These are phyloP conservation scores for Zygosaccharomyces siamensis DNA, from an alignment of 805 yeast species.

Conservation along the genomic window DNA sequence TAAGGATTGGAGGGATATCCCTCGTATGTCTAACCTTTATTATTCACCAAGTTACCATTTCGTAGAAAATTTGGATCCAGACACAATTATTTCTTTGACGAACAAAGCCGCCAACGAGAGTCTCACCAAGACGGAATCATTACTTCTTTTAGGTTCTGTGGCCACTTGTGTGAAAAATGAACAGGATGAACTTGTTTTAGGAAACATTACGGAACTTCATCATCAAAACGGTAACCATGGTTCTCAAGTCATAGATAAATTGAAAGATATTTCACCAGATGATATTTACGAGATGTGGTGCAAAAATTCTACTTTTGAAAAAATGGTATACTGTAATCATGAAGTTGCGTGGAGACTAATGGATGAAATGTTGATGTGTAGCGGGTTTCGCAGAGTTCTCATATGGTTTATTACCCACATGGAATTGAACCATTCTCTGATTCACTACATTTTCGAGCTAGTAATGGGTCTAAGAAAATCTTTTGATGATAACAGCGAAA, in stretches of 20 bases:
- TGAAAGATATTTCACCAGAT: slow-evolving; percentile 41
- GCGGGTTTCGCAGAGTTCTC: slow-evolving; percentile 56
- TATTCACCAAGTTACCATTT: slow-evolving; percentile 28
- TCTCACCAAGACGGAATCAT: slow-evolving; percentile 17
- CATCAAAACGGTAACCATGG: slow-evolving; percentile 9
- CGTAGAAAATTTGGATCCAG: slow-evolving; percentile 15
- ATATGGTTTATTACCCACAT: slow-evolving; percentile 67
- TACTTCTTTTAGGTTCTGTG: slow-evolving; percentile 35
- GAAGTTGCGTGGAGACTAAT: slow-evolving; percentile 49
- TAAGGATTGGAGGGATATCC: slow-evolving; percentile 68
- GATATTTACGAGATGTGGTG: slow-evolving; percentile 46
- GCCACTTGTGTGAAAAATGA: slow-evolving; percentile 50
- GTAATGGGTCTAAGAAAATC: slow-evolving; percentile 45
- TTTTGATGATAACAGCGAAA: slow-evolving; percentile 7
- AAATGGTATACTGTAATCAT: slow-evolving; percentile 48
- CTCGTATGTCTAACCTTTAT: slow-evolving; percentile 51
- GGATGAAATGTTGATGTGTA: slow-evolving; percentile 69
- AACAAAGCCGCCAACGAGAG: slow-evolving; percentile 18
- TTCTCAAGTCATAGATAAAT: slow-evolving; percentile 18
- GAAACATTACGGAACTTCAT: slow-evolving; percentile 10
- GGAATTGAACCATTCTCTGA: slow-evolving; percentile 49
- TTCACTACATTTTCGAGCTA: slow-evolving; percentile 61
- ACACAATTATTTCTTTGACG: slow-evolving; percentile 14
- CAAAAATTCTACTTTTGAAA: slow-evolving; percentile 44
- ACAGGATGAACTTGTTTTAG: slow-evolving; percentile 33